Conservation (phyloP, 2,329 filamentous ascomycete genomes). For the Trichoderma asperellum region DNA sequence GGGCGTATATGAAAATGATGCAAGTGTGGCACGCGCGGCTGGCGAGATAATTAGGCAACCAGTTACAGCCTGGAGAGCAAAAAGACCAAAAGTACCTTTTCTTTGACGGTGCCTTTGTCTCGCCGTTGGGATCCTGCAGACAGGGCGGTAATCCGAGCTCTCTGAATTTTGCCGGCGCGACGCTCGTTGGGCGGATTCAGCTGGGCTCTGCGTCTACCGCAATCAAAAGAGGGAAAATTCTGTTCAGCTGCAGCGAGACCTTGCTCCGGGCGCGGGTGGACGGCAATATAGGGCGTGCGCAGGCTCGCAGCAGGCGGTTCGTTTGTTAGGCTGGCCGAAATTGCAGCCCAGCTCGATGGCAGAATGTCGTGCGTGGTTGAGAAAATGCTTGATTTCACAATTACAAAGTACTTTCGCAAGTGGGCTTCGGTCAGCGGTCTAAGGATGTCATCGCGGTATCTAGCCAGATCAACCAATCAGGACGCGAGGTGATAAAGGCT, state of each 20-base stretch:
- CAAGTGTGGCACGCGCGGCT: background rate
- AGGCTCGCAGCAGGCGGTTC: background rate
- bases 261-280: slow-evolving; percentile 6
- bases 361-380: background rate
- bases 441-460: slow-evolving; percentile 20
- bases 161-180: slow-evolving; percentile 15
- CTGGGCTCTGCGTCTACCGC: background rate
- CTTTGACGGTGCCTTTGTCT: background rate
- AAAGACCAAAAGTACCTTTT: background rate
- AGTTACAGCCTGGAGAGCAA: background rate
- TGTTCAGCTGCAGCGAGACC: background rate
- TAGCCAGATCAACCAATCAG: slow-evolving; percentile 14
- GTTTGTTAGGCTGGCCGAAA: slow-evolving; percentile 8
- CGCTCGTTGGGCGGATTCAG: slow-evolving; percentile 17
- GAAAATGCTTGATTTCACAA: slow-evolving; percentile 22
- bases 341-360: slow-evolving; percentile 1
- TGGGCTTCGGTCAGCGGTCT: slow-evolving; percentile 23
- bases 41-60: background rate
- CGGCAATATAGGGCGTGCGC: background rate
- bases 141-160: slow-evolving; percentile 19
- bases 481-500: background rate
- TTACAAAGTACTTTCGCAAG: background rate
- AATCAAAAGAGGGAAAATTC: slow-evolving; percentile 1
- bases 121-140: background rate
- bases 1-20: background rate